Conservation (phyloP, 176 grass and related monocot genomes). For the Areca catechu region DNA sequence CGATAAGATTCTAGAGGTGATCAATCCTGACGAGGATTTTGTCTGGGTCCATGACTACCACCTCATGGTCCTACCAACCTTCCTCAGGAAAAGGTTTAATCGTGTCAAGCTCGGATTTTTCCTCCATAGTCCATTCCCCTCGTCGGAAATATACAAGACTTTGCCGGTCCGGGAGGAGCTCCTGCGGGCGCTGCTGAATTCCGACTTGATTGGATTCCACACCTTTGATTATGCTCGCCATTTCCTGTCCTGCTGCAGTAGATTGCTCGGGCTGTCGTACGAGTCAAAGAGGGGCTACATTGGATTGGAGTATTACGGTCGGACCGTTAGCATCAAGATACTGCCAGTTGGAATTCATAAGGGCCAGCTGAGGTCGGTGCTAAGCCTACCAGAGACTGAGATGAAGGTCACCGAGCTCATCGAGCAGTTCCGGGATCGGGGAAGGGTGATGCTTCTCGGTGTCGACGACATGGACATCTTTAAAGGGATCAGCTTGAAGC, state of each 20-base stretch:
- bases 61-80: conserved; percentile 89
- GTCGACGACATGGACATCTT: conserved; percentile 99
- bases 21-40: conserved; percentile 91
- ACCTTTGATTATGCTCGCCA: conserved; percentile 96
- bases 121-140: conserved; percentile 84
- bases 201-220: conserved; percentile 92
- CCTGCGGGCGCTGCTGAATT: conserved; percentile 69
- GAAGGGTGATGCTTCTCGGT: conserved; percentile 63
- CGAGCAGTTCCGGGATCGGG: conserved; percentile 49
- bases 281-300: conserved; percentile 85
- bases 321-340: conserved; percentile 91
- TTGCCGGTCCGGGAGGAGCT: conserved; percentile 86
- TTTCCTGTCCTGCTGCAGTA: conserved; percentile 82
- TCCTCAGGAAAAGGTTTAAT: conserved; percentile 87
- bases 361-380: conserved; percentile 56
- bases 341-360: conserved; percentile 74
- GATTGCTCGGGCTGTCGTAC: conserved; percentile 76
- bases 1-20: conserved; percentile 87
- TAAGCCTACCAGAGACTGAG: conserved; percentile 46
- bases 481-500: conserved; percentile 89
- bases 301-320: conserved; percentile 86
- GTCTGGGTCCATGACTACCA: conserved; percentile 99
- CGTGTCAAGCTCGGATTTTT: conserved; percentile 87
- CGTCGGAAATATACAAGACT: conserved; percentile 92
- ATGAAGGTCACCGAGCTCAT: conserved; percentile 56